These are phyloP conservation scores for Geranium brycei DNA, from an alignment of 345 rosid species.

Conservation along the genomic window DNA sequence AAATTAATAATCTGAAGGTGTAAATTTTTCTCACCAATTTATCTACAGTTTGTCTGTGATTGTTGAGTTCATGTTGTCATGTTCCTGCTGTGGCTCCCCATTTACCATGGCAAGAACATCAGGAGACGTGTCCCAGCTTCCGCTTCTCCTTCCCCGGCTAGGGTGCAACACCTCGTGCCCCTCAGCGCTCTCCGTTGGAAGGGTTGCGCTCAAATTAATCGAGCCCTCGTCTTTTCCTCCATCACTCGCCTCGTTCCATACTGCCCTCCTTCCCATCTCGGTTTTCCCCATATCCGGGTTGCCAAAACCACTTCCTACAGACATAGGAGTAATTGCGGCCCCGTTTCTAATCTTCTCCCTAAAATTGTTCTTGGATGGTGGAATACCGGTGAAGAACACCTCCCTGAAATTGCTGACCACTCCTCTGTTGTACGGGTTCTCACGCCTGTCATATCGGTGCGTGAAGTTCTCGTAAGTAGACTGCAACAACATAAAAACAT, in stretches of 20 bases:
- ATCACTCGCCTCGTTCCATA: constrained; percentile 30
- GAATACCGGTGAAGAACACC: constrained; percentile 52
- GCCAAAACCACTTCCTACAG: constrained; percentile 20
- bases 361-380: constrained; percentile 63
- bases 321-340: constrained; percentile 38
- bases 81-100: constrained; percentile 8
- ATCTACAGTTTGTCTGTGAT: background rate
- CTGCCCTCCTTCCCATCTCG: constrained; percentile 62
- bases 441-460: constrained; percentile 45
- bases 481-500: constrained; percentile 33
- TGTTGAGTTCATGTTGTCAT: constrained; percentile 12
- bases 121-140: constrained; percentile 64
- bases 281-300: constrained; percentile 38
- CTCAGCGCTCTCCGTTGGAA: constrained; percentile 53
- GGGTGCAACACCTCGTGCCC: constrained; percentile 41
- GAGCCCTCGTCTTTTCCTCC: constrained; percentile 15
- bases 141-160: constrained; percentile 60
- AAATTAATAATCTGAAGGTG: too few species aligned
- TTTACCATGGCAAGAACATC: constrained; percentile 20
- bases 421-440: constrained; percentile 75
- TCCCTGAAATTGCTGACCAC: constrained; percentile 51
- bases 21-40: too few species aligned
- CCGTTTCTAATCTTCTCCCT: constrained; percentile 52
- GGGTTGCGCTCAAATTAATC: constrained; percentile 39
- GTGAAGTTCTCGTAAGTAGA: constrained; percentile 89